These are phyloP conservation scores for Curvularia sp. DNA, from an alignment of 2,329 filamentous ascomycete species.

Conservation along the genomic window DNA sequence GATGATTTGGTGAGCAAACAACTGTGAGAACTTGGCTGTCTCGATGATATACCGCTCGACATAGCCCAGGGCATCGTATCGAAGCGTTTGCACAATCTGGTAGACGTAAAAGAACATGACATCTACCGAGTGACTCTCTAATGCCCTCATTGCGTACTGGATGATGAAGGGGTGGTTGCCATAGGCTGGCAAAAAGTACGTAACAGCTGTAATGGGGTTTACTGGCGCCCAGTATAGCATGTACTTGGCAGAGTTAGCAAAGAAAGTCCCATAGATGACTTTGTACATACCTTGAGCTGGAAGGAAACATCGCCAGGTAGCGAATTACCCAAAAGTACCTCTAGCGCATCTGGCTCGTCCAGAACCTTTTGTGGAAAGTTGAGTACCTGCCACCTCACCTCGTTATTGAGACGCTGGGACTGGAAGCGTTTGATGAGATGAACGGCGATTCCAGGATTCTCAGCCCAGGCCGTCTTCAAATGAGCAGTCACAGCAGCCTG, in stretches of 20 bases:
- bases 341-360: conserved; percentile 79
- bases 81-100: conserved; percentile 93
- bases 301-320: conserved; percentile 80
- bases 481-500: conserved; percentile 67
- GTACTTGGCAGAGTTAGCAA: conserved; percentile 62
- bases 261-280: not conserved
- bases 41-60: conserved; percentile 96
- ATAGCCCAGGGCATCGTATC: conserved; percentile 92
- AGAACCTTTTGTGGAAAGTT: conserved; percentile 85
- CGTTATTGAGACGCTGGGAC: conserved; percentile 72
- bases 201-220: conserved; percentile 91
- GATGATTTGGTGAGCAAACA: conserved; percentile 99
- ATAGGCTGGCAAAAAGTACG: conserved; percentile 90
- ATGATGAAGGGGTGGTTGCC: conserved; percentile 90
- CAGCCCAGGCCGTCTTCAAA: conserved; percentile 83
- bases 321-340: conserved; percentile 77
- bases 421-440: conserved; percentile 82
- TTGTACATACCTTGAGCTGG: conserved; percentile 66
- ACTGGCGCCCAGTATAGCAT: conserved; percentile 91
- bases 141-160: conserved; percentile 93
- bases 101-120: conserved; percentile 99
- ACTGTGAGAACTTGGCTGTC: conserved; percentile 94
- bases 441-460: conserved; percentile 85
- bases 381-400: conserved; percentile 80
- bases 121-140: conserved; percentile 95